Conservation (phyloP, 352 stramenopile species). For the Pythium biforme region DNA sequence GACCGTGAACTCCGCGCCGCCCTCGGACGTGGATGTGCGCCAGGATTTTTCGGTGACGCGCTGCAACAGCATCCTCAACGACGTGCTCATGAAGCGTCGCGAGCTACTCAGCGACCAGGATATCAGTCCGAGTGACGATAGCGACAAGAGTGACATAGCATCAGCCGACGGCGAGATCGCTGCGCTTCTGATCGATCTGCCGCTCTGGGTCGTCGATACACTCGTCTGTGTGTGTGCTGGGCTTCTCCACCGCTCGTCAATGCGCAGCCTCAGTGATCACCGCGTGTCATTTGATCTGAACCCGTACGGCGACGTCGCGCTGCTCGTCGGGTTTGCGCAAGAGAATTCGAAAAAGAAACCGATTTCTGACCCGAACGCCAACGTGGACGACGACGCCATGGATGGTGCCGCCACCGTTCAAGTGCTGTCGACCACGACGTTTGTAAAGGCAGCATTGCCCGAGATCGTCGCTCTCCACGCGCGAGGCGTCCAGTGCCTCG, state of each 20-base stretch:
- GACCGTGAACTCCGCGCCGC: slow-evolving; percentile 7
- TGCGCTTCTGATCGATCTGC: slow-evolving; percentile 49
- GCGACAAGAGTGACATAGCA: background rate
- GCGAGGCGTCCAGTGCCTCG: slow-evolving; percentile 46
- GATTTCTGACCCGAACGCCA: background rate
- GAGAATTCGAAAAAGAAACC: slow-evolving; percentile 37
- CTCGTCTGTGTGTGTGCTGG: slow-evolving; percentile 66
- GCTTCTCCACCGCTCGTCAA: slow-evolving; percentile 66
- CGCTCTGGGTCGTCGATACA: slow-evolving; percentile 67
- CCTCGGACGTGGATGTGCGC: background rate
- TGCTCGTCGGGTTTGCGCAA: slow-evolving; percentile 68
- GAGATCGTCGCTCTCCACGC: slow-evolving; percentile 64
- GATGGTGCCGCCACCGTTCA: background rate
- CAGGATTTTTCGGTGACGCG: slow-evolving; percentile 20
- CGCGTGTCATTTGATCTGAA: slow-evolving; percentile 80
- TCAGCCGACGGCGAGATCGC: slow-evolving; percentile 17
- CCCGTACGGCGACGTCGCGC: slow-evolving; percentile 76
- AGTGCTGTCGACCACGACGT: slow-evolving; percentile 42
- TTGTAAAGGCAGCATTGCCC: slow-evolving; percentile 53
- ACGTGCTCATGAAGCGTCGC: slow-evolving; percentile 14
- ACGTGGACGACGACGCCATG: slow-evolving; percentile 11
- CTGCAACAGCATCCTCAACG: slow-evolving; percentile 23
- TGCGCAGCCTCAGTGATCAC: slow-evolving; percentile 75
- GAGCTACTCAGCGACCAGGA: slow-evolving; percentile 9
- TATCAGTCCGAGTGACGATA: slow-evolving; percentile 7